These are phyloP conservation scores for Cryphonectria carpinicola DNA, from an alignment of 2,329 filamentous ascomycete species.

Conservation along the genomic window DNA sequence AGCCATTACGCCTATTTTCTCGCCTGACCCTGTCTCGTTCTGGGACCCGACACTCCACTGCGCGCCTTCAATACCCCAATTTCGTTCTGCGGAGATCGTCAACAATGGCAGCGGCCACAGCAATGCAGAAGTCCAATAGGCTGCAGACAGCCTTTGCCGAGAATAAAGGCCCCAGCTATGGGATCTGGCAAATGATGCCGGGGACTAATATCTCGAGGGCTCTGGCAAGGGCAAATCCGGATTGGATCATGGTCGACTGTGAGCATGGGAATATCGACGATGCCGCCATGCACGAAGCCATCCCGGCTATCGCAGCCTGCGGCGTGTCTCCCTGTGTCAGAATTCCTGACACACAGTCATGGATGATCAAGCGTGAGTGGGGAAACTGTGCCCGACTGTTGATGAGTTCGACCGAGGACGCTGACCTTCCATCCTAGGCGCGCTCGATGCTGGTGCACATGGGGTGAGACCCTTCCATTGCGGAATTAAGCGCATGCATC, in stretches of 20 bases:
- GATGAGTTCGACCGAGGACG: not conserved
- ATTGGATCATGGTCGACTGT: constrained; percentile 68
- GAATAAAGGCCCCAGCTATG: constrained; percentile 53
- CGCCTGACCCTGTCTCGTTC: not conserved
- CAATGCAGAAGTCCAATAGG: constrained; percentile 51
- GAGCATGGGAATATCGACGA: constrained; percentile 62
- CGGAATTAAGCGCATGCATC: not conserved
- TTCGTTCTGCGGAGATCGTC: constrained; percentile 4
- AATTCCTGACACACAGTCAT: constrained; percentile 59
- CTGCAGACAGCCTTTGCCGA: constrained; percentile 54
- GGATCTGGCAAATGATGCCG: constrained; percentile 67
- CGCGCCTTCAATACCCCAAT: not conserved
- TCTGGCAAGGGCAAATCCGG: constrained; percentile 64
- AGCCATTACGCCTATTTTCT: not conserved
- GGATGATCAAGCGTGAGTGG: constrained; percentile 59
- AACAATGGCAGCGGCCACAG: constrained; percentile 30
- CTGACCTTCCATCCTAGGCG: constrained; percentile 45
- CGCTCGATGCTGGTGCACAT: constrained; percentile 61
- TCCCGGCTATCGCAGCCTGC: constrained; percentile 58
- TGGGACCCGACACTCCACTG: not conserved
- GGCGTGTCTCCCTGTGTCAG: constrained; percentile 60
- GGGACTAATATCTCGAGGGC: constrained; percentile 62
- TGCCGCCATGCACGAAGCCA: constrained; percentile 61
- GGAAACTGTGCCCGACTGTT: no score
- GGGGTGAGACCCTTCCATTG: constrained; percentile 45